Evolutionary conservation across 2,329 filamentous ascomycete genomes (phyloP).

Genomic region (Lachnellula willkommii): DNA sequence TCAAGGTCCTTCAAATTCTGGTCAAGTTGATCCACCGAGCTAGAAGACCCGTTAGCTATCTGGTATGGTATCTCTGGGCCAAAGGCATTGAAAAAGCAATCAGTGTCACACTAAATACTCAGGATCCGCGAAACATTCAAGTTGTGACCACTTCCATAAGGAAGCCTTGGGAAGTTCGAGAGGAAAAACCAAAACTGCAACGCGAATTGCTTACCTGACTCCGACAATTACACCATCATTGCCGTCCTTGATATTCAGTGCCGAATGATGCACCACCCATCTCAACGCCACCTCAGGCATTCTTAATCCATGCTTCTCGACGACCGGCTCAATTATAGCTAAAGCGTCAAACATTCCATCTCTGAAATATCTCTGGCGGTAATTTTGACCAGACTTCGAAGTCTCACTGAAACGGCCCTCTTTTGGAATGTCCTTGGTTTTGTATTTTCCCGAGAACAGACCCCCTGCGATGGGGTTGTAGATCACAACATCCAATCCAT

Average conservation of each 20-base stretch:
- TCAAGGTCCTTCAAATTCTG: conserved; percentile 39
- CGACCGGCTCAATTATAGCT: conserved; percentile 53
- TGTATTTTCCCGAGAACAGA: conserved; percentile 67
- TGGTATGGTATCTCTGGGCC: background rate
- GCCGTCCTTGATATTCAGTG: conserved; percentile 45
- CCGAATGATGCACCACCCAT: conserved; percentile 55
- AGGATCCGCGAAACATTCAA: no score
- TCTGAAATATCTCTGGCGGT: conserved; percentile 58
- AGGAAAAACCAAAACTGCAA: background rate
- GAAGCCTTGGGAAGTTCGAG: background rate
- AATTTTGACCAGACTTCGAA: conserved; percentile 41
- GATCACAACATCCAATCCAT: conserved; percentile 71
- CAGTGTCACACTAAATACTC: no score
- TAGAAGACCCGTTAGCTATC: background rate
- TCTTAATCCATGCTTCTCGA: conserved; percentile 52
- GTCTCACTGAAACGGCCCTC: conserved; percentile 66
- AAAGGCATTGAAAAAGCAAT: no score
- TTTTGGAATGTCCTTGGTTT: conserved; percentile 47
- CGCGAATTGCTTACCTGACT: conserved; percentile 23
- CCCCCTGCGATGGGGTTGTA: conserved; percentile 82
- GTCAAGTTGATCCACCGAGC: conserved; percentile 36
- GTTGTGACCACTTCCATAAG: no score
- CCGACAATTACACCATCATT: conserved; percentile 40
- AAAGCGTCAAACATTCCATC: conserved; percentile 58
- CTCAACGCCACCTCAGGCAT: conserved; percentile 56